These are phyloP conservation scores for Lodderomyces jiufengensis DNA, from an alignment of 1,139 yeast species.

Conservation along the genomic window DNA sequence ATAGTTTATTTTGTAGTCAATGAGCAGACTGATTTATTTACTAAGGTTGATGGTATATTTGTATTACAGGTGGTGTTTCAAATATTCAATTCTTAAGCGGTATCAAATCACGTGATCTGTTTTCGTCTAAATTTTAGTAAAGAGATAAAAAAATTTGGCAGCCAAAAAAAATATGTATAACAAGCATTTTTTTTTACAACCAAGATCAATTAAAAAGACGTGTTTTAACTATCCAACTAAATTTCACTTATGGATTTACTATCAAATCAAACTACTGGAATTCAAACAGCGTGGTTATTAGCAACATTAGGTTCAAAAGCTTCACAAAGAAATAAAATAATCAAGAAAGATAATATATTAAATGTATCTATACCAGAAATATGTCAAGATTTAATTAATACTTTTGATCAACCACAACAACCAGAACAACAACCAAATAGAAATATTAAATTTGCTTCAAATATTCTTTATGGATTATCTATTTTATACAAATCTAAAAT, in stretches of 20 bases:
- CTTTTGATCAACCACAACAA: background rate
- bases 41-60: too few relatives aligned
- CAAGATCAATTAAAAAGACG: background rate
- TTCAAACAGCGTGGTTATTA: slow-evolving; percentile 24
- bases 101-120: too few relatives aligned
- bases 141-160: too few relatives aligned
- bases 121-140: too few relatives aligned
- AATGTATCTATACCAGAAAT: slow-evolving; percentile 46
- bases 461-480: slow-evolving; percentile 54
- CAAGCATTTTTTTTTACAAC: background rate
- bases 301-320: slow-evolving; percentile 45
- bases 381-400: slow-evolving; percentile 31
- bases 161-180: slow-evolving; percentile 1
- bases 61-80: too few relatives aligned
- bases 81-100: too few relatives aligned
- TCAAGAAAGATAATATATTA: slow-evolving; percentile 36
- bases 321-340: slow-evolving; percentile 18
- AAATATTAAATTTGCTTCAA: slow-evolving; percentile 44
- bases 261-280: slow-evolving; percentile 11
- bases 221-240: background rate
- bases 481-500: slow-evolving; percentile 51
- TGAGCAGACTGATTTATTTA: too few relatives aligned
- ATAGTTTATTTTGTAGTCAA: too few relatives aligned
- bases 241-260: slow-evolving; percentile 6
- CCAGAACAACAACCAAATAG: slow-evolving; percentile 13